A percentile compares a stretch with the other conserved stretches of the same genome.
phyloP scores from a whole-genome alignment of 106 monocot species.

The Dendrobium nobile region DNA sequence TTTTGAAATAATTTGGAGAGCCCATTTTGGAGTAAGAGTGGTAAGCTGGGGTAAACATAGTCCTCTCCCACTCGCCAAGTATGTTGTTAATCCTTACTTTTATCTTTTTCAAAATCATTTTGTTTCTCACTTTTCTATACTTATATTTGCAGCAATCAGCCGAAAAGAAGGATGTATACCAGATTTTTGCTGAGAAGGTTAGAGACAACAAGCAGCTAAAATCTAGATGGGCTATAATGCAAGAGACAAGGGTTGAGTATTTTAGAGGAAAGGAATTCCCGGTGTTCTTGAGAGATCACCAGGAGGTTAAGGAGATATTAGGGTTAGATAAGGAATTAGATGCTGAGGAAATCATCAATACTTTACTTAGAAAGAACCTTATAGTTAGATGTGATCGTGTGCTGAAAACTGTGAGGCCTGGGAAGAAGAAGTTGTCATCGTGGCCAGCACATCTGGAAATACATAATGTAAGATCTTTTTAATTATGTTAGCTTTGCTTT shows the following conservation, averaged over 20 bases:
- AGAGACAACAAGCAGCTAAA: slow-evolving; percentile 90
- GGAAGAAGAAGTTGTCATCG: slow-evolving; percentile 88
- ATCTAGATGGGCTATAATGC: slow-evolving; percentile 97
- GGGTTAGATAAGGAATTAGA: slow-evolving; percentile 77
- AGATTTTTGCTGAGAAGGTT: slow-evolving; percentile 92
- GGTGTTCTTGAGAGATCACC: slow-evolving; percentile 65
- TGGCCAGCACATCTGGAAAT: slow-evolving; percentile 97
- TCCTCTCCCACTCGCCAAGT: neutral
- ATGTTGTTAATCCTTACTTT: neutral
- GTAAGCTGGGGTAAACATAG: too few relatives aligned
- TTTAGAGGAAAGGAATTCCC: slow-evolving; percentile 92
- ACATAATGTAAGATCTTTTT: slow-evolving; percentile 42
- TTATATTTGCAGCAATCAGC: slow-evolving; percentile 49
- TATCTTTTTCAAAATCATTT: neutral
- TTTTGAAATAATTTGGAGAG: neutral
- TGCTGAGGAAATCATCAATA: slow-evolving; percentile 70
- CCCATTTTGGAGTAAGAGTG: neutral
- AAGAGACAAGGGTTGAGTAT: slow-evolving; percentile 92
- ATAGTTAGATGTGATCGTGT: slow-evolving; percentile 86
- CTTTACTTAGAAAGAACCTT: slow-evolving; percentile 66
- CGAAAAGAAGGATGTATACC: slow-evolving; percentile 64
- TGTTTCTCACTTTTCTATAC: neutral
- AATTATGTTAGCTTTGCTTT: neutral
- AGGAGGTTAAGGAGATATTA: slow-evolving; percentile 70
- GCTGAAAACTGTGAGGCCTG: slow-evolving; percentile 87